A percentile compares a stretch with the other conserved stretches of the same genome.
Conservation (phyloP, 1,284 basidiomycete species). For the Tilletia setariae region DNA sequence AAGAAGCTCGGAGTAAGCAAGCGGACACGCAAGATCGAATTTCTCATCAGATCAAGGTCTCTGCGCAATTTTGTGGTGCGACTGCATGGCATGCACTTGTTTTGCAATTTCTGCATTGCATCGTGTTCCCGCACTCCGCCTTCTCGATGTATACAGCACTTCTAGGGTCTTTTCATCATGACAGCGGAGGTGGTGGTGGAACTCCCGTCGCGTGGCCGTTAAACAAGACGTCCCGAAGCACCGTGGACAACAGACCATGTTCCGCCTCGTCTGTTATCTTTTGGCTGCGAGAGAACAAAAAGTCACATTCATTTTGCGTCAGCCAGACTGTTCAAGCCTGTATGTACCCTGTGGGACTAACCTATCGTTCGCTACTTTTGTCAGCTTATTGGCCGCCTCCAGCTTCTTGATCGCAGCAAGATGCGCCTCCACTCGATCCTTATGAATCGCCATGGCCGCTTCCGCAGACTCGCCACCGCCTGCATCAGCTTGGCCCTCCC, state of each 20-base stretch:
- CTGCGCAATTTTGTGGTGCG: too few relatives aligned
- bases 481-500: not conserved
- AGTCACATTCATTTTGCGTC: slow-evolving; percentile 17
- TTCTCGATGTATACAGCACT: too few relatives aligned
- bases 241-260: slow-evolving; percentile 82
- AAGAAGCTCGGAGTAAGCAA: too few relatives aligned
- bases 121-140: too few relatives aligned
- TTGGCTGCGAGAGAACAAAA: slow-evolving; percentile 59
- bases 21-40: too few relatives aligned
- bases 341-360: slow-evolving; percentile 41
- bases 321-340: slow-evolving; percentile 16
- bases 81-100: too few relatives aligned
- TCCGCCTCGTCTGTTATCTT: slow-evolving; percentile 83
- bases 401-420: slow-evolving; percentile 20
- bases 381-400: slow-evolving; percentile 61
- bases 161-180: not conserved
- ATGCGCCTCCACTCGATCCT: slow-evolving; percentile 18
- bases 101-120: too few relatives aligned
- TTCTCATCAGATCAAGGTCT: too few relatives aligned
- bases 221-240: slow-evolving; percentile 47
- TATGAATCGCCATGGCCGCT: not conserved
- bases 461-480: not conserved
- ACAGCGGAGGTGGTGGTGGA: slow-evolving; percentile 2
- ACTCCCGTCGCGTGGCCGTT: slow-evolving; percentile 16
- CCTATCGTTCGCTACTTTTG: slow-evolving; percentile 80